phyloP scores from a whole-genome alignment of 495 filamentous ascomycete species.

The Aspergillus haitiensis region DNA sequence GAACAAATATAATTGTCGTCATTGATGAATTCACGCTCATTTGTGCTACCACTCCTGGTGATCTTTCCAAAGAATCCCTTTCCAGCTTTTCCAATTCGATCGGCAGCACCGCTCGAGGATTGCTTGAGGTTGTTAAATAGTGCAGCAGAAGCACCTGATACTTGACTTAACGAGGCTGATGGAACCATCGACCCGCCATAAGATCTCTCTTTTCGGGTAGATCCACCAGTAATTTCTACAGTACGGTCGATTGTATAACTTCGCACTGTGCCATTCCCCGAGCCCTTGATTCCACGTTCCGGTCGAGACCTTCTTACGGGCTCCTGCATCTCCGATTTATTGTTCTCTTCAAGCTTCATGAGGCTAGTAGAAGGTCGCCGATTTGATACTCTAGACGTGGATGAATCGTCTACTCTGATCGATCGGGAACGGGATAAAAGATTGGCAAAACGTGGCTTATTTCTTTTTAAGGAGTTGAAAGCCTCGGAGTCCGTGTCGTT shows the following conservation, averaged over 20 bases:
- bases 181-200: constrained; percentile 50
- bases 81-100: constrained; percentile 68
- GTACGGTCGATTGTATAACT: constrained; percentile 66
- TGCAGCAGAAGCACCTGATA: constrained; percentile 58
- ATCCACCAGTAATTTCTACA: constrained; percentile 30
- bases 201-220: constrained; percentile 48
- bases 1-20: constrained; percentile 77
- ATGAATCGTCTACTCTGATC: constrained; percentile 55
- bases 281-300: constrained; percentile 62
- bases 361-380: constrained; percentile 48
- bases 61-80: constrained; percentile 79
- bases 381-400: constrained; percentile 34
- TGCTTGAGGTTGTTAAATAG: constrained; percentile 74
- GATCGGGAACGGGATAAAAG: constrained; percentile 69
- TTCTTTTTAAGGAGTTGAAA: constrained; percentile 37
- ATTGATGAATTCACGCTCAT: constrained; percentile 64
- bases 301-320: constrained; percentile 57
- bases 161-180: constrained; percentile 63
- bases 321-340: constrained; percentile 28
- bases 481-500: constrained; percentile 34
- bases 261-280: constrained; percentile 60
- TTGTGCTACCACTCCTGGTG: constrained; percentile 66
- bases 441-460: constrained; percentile 53
- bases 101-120: constrained; percentile 68
- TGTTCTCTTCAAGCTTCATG: constrained; percentile 44